Evolutionary conservation across 805 yeast species (phyloP), one percentile per base, ranked within the genome.

Genomic region (Kluyveromyces starmeri): DNA sequence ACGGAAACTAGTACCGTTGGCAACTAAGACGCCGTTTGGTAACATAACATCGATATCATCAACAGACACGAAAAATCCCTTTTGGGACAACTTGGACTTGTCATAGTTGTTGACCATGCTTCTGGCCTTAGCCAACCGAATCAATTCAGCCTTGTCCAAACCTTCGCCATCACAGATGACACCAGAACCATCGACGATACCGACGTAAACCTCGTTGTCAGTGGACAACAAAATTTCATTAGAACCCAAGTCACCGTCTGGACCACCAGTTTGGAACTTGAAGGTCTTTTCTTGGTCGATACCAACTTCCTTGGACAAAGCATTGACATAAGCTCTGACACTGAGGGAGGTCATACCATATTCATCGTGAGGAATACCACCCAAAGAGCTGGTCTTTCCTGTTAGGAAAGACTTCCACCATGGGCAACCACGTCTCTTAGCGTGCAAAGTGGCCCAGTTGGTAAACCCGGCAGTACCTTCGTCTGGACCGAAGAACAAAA

Each of bases 351-450:
- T 89, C 98, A 89, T 89, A 58, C 98, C 98, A 58, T 86, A 89
- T 53, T 75, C 89, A 58, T 89, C 98, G 61, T 89, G 98, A 34
- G 98, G 98, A 55, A 89, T 92, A 58, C 98, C 98, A 53, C 98
- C 98, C 39, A 89, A 62, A 27, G 71, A 63, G 38, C 95, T 95
- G 27, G 86, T 74, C 65, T 92, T 92, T 48, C 98, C 98, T 20
- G 98, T 89, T 62, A 92, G 80, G 68, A 89, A 89, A 1, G 97
- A 89, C 64, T 85, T 89, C 98, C 98, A 89, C 86, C 95, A 85
- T 34, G 86, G 81, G 31, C 97, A 95, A 42, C 95, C 94, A 62
- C 98, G 78, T 38, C 65, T 62, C 51, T 82, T 76, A 18, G 98
- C 97, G 57, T 89, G 97, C 47, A 77, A 63, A 17, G 97, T 92